Conservation (phyloP, 1,284 basidiomycete species). For the Kwoniella shivajii region DNA sequence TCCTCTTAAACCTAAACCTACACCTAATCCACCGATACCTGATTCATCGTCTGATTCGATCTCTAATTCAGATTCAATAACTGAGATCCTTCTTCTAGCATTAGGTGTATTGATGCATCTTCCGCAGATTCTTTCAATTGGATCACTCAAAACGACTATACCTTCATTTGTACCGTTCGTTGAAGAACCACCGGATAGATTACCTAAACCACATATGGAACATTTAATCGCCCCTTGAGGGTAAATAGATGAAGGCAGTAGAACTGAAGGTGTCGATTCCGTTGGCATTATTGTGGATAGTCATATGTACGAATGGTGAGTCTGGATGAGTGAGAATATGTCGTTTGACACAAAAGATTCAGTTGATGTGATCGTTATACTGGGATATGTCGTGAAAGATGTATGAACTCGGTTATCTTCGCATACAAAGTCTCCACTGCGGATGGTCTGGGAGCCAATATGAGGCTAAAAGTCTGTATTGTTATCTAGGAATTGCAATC, state of each 20-base stretch:
- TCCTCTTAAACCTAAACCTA: slow-evolving; percentile 21
- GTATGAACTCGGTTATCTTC: too few relatives aligned
- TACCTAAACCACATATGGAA: slow-evolving; percentile 38
- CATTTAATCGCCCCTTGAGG: slow-evolving; percentile 38
- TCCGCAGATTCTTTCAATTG: slow-evolving; percentile 40
- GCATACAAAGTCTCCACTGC: too few relatives aligned
- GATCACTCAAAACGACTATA: slow-evolving; percentile 13
- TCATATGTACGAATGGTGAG: background rate
- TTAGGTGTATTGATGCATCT: slow-evolving; percentile 27
- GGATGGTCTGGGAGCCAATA: too few relatives aligned
- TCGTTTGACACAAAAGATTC: background rate
- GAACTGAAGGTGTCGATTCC: slow-evolving; percentile 34
- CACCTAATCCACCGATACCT: background rate
- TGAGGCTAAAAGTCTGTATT: too few relatives aligned
- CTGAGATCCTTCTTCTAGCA: background rate
- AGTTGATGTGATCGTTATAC: background rate
- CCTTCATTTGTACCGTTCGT: slow-evolving; percentile 2
- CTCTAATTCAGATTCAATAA: background rate
- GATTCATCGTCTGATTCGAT: background rate
- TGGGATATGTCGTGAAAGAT: too few relatives aligned
- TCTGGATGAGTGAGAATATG: background rate
- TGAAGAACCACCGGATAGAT: slow-evolving; percentile 9
- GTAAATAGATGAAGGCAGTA: slow-evolving; percentile 15
- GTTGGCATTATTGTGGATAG: slow-evolving; percentile 37
- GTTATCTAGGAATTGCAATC: too few relatives aligned